Conservation (phyloP, 23 red algal species). For the Gracilaria domingensis region DNA sequence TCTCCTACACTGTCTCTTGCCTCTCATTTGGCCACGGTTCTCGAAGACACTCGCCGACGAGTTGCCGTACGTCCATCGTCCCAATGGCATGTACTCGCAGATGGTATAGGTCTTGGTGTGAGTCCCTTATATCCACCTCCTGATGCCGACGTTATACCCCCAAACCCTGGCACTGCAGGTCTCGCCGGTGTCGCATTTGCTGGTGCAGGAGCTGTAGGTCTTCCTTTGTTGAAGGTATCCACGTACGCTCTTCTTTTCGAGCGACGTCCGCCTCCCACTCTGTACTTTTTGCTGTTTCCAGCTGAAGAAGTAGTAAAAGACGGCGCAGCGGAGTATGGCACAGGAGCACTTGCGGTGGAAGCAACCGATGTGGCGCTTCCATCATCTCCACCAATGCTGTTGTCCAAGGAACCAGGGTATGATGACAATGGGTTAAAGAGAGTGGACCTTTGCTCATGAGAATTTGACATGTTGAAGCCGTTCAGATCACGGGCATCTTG, state of each 20-base stretch:
- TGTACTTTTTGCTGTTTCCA: constrained; percentile 42
- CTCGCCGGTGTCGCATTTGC: neutral
- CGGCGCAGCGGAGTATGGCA: constrained; percentile 15
- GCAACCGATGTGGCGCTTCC: constrained; percentile 23
- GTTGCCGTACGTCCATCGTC: neutral
- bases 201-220: neutral
- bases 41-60: constrained; percentile 23
- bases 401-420: constrained; percentile 4
- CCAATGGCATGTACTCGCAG: constrained; percentile 2
- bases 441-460: neutral
- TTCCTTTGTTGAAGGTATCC: constrained; percentile 73
- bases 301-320: neutral
- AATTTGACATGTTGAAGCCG: neutral
- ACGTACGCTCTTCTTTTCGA: constrained; percentile 55
- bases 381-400: constrained; percentile 34
- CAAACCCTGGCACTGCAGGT: constrained; percentile 8
- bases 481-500: constrained; percentile 7
- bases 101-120: constrained; percentile 12
- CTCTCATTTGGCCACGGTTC: constrained; percentile 6
- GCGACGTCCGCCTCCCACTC: constrained; percentile 11
- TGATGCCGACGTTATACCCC: neutral
- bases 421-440: neutral
- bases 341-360: constrained; percentile 44
- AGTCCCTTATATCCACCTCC: constrained; percentile 22
- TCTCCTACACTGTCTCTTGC: too few species aligned